These are phyloP conservation scores for Gonapodya prolifera DNA, from an alignment of 192 early-diverging fungal species.

Conservation along the genomic window DNA sequence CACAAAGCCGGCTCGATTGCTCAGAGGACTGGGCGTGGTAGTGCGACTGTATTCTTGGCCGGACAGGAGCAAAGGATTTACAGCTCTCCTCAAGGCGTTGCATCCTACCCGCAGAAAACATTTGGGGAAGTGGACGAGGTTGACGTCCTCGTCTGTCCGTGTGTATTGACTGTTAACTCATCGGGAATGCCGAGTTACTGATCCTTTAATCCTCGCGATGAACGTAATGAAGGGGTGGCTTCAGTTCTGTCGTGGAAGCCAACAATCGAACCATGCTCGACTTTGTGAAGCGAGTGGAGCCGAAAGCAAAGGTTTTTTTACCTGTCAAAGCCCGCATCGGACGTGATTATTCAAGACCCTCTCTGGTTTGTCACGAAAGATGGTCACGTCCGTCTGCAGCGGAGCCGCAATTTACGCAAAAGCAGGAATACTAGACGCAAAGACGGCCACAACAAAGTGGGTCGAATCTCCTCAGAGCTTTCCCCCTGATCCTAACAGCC, in stretches of 20 bases:
- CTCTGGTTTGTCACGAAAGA: no score
- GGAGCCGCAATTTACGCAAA: constrained; percentile 27
- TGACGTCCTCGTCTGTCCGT: not conserved
- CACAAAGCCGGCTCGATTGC: not conserved
- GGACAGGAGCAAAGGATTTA: not conserved
- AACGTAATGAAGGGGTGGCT: not conserved
- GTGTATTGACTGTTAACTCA: not conserved
- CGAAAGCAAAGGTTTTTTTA: not conserved
- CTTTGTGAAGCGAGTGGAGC: not conserved
- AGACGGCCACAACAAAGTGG: constrained; percentile 23
- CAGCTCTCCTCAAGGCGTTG: not conserved
- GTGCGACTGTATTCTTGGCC: not conserved
- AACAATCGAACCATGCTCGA: not conserved
- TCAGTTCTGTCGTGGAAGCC: not conserved
- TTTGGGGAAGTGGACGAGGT: not conserved
- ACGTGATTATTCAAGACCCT: no score
- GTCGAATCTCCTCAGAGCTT: constrained; percentile 2
- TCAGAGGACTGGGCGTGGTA: not conserved
- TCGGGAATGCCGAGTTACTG: not conserved
- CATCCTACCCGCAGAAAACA: not conserved
- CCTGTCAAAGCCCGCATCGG: no score
- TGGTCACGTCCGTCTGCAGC: constrained; percentile 28
- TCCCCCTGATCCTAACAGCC: constrained; percentile 9
- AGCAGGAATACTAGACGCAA: constrained; percentile 31
- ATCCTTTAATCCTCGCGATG: not conserved